Base-by-base conservation (phyloP, 1,284 basidiomycete genomes). In the Quambalaria eucalypti region DNA sequence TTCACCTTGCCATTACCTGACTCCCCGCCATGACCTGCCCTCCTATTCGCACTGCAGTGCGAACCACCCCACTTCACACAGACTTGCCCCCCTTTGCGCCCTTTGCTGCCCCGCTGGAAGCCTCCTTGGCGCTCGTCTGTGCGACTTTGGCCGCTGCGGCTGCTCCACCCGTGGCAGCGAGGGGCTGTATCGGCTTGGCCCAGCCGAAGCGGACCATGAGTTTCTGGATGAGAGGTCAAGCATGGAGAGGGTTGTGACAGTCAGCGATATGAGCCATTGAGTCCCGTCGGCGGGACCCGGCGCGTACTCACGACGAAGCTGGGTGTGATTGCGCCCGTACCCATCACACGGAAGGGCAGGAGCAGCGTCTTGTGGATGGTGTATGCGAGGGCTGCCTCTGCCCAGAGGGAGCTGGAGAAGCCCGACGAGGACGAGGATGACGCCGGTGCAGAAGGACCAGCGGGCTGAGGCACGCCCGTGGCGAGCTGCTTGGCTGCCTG, bases 351-450 rank as follows among this genome's bases (percentile, higher is more conserved):
- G 21, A 97, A 76, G 5, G 95, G 93, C n/a, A 97, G 75, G 69
- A 97, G 85, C 0, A 90, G 74, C 0, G 90, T 95, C 79, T 98
- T 98, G 82, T 98, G 93, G 52, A 98, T 85, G 7, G 88, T 87
- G 76, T 92, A 98, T 6, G 95, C 93, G 57, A 98, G 79, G 0
- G 90, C 83, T 39, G 90, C 78, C 82, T 96, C 95, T 31, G 92
- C 90, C 77, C 89, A 92, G 7, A 96, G 54, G 4, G 50, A 51
- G 51, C 26, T 29, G 39, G 38, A 56, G 21, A 28, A 56, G 36
- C 25, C 50, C 21, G 36, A 44, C 38, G 28, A 31, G 14, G 10
- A 56, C 56, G 5, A 25, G 28, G 12, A 25, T 5, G 28, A 5
- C 14, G 48, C 28, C 5, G 14, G 6, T 6, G 29, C 33, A 21